A percentile compares a stretch with the other conserved stretches of the same genome.
These are phyloP conservation scores for Aureobasidium sp. DNA, from an alignment of 2,329 filamentous ascomycete genomes.

Conservation along the genomic window DNA sequence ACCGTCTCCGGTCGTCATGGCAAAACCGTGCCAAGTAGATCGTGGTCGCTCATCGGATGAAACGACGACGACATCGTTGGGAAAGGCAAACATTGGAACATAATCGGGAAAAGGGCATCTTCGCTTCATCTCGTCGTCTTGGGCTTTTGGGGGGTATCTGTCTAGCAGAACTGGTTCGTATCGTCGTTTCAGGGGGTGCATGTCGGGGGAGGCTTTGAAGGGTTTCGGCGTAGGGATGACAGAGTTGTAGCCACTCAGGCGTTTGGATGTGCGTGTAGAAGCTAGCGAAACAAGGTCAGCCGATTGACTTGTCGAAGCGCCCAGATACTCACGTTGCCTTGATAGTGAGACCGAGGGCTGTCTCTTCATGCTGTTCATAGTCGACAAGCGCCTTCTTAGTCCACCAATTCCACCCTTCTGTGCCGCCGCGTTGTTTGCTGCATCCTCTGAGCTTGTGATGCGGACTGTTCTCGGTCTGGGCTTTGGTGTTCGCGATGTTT, in stretches of 20 bases:
- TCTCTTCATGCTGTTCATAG: conserved; percentile 91
- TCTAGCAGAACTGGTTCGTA: conserved; percentile 95
- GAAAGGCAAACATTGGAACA: conserved; percentile 98
- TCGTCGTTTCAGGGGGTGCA: conserved; percentile 88
- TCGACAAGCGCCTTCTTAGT: conserved; percentile 85
- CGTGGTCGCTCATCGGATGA: conserved; percentile 88
- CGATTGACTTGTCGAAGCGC: not conserved
- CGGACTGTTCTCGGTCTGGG: conserved; percentile 74
- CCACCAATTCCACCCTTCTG: conserved; percentile 64
- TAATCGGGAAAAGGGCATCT: conserved; percentile 91
- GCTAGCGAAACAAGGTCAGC: conserved; percentile 46
- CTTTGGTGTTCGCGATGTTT: conserved; percentile 36
- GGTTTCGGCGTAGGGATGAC: conserved; percentile 92
- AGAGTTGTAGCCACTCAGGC: conserved; percentile 95
- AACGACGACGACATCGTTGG: conserved; percentile 94
- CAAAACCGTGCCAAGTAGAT: conserved; percentile 98
- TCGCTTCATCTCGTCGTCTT: conserved; percentile 69
- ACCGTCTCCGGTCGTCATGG: conserved; percentile 91
- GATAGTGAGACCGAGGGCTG: conserved; percentile 58
- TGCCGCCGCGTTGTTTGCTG: conserved; percentile 28
- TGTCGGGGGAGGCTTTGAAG: conserved; percentile 77
- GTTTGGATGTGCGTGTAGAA: conserved; percentile 71
- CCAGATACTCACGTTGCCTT: conserved; percentile 2
- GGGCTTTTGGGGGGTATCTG: conserved; percentile 78
- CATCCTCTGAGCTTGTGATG: conserved; percentile 65